Base-by-base conservation (phyloP, 148 eudicot species). In the Nepenthes gracilis region DNA sequence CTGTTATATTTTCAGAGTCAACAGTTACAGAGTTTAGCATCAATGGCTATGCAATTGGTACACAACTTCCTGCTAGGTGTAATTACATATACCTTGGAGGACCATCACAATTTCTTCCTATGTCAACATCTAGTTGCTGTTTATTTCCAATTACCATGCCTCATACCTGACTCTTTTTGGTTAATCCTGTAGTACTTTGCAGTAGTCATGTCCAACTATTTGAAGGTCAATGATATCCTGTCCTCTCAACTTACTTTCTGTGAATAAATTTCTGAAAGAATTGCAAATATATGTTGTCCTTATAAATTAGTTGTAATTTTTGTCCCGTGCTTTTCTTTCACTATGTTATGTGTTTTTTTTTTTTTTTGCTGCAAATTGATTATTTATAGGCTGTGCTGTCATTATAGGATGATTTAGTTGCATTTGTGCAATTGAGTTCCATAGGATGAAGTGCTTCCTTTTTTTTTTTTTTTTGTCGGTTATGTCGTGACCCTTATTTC, bases 121-220 rank as follows among this genome's bases (percentile, higher is more conserved):
- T 23, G 23, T 23, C 23, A 23, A 23, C 23, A 23, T 23, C 23
- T 23, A 23, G 23, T 23, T 23, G 23, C 23, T 23, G 23, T 23
- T 23, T 23, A 23, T 23, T 32, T 52, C 15, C 32, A 52, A 11
- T 52, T 12, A 50, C n/a, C n/a, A 1, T 14, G 14, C 33, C 58
- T 8, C 6, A 8, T 55, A 1, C 1, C 4, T 32, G 53, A 55
- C 37, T 6, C 15, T 45, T 9, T 56, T 13, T 34, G 23, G 45
- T 57, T 38, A n/a, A 38, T 38, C 57, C 63, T 67, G 68, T 74
- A 78, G 82, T 77, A 51, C 72, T 78, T 36, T 74, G 76, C 57
- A 79, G 79, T 15, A 79, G 82, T 78, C 48, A 71, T 78, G 71
- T 77, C 73, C 70, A 78, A 78, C 59, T 75, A 72, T 67, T 54